These are phyloP conservation scores for Suillus placidus DNA, from an alignment of 768 basidiomycete species.

Conservation along the genomic window DNA sequence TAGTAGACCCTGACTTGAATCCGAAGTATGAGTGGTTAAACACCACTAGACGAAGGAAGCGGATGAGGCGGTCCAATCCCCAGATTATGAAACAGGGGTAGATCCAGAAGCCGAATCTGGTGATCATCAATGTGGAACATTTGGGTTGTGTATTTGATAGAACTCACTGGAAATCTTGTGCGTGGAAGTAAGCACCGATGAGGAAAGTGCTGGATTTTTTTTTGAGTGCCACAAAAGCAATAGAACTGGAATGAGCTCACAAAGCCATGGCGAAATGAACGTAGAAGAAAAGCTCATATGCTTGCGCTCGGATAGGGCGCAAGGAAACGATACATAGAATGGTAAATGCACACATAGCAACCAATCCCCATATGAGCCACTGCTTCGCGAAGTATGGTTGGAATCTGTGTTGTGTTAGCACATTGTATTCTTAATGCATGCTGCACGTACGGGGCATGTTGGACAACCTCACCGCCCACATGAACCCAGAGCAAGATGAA, in stretches of 20 bases:
- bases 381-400: slow-evolving; percentile 11
- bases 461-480: slow-evolving; percentile 42
- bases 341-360: slow-evolving; percentile 41
- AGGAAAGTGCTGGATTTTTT: slow-evolving; percentile 30
- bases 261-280: slow-evolving; percentile 44
- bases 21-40: slow-evolving; percentile 44
- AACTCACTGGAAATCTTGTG: slow-evolving; percentile 16
- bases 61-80: slow-evolving; percentile 53
- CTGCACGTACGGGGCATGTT: slow-evolving; percentile 1
- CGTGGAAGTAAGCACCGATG: slow-evolving; percentile 35
- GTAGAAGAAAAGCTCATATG: slow-evolving; percentile 53
- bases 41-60: slow-evolving; percentile 42
- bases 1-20: slow-evolving; percentile 21
- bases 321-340: slow-evolving; percentile 47
- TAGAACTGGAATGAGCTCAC: slow-evolving; percentile 25
- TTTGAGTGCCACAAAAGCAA: background rate
- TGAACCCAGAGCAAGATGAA: slow-evolving; percentile 53
- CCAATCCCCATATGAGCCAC: slow-evolving; percentile 32
- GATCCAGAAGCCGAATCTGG: slow-evolving; percentile 34
- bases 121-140: background rate
- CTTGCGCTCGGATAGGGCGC: slow-evolving; percentile 46
- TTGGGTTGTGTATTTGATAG: background rate
- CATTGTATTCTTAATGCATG: background rate
- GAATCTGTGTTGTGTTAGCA: slow-evolving; percentile 6
- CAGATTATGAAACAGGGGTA: slow-evolving; percentile 56